Evolutionary conservation across 2,329 filamentous ascomycete genomes (phyloP).

Genomic region (Fusarium compactum): DNA sequence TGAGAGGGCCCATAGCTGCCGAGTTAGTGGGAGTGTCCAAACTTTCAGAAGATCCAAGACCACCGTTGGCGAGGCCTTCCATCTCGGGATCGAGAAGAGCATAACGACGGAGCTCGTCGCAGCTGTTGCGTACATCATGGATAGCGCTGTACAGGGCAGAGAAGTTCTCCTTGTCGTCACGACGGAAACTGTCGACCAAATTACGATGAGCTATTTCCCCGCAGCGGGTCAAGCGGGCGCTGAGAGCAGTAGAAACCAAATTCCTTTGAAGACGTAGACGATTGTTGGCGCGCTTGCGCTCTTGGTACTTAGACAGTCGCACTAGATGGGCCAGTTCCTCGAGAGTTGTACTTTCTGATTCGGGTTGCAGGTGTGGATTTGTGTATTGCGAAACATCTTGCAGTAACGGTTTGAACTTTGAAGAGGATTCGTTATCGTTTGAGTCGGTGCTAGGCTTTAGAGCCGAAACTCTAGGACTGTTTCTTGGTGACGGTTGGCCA

Average conservation of each 20-base stretch:
- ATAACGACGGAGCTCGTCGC: conserved; percentile 77
- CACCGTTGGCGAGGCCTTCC: conserved; percentile 64
- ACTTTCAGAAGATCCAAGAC: conserved; percentile 61
- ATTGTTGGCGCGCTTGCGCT: conserved; percentile 80
- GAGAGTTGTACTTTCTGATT: conserved; percentile 75
- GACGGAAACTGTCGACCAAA: conserved; percentile 81
- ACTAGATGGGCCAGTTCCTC: conserved; percentile 84
- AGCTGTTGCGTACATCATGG: conserved; percentile 82
- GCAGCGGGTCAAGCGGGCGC: conserved; percentile 78
- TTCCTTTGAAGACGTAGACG: conserved; percentile 79
- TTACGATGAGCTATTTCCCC: conserved; percentile 80
- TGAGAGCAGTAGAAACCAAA: conserved; percentile 79
- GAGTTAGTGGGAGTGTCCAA: conserved; percentile 61
- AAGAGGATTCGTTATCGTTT: conserved; percentile 59
- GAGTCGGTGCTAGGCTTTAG: conserved; percentile 49
- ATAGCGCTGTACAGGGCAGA: conserved; percentile 80
- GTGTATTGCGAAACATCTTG: conserved; percentile 75
- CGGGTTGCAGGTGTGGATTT: conserved; percentile 69
- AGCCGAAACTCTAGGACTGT: conserved; percentile 43
- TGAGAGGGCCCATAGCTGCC: conserved; percentile 53
- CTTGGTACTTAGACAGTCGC: conserved; percentile 82
- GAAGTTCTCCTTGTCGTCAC: conserved; percentile 83
- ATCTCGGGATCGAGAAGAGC: conserved; percentile 79
- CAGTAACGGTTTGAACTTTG: conserved; percentile 64
- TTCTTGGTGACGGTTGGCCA: conserved; percentile 48